Evolutionary conservation across 2,329 filamentous ascomycete species (phyloP), one percentile per base, ranked within the genome.

Genomic region (Rosellinia necatrix): DNA sequence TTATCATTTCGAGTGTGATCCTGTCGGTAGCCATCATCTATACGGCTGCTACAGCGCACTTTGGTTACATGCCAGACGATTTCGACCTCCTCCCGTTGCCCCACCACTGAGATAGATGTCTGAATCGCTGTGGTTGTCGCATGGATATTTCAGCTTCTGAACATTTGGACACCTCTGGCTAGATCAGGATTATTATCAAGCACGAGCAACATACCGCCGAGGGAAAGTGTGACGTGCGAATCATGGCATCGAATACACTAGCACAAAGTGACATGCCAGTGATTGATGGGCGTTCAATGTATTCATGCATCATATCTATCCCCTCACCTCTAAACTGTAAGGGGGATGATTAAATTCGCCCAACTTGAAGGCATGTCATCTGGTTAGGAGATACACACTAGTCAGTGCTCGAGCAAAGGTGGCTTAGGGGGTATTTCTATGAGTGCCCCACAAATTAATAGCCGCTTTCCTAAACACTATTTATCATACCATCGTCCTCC

Each of bases 401-500:
- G 25, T n/a, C 8, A 15, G n/a, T 25, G 19, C 27, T 43, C 17
- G 25, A 50, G 53, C 13, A 47, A n/a, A 41, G 27, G 22, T 22
- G n/a, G n/a, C 35, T 43, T 12, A 3, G 15, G 17, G 46, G 42
- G 37, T 22, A 15, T 44, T 19, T 21, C 46, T 54, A 4, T 15
- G 22, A 13, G 3, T 15, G 17, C 19, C 21, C 3, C 30, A 44
- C n/a, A 30, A 32, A 46, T 17, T 38, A 25, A 49, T 17, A 37
- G n/a, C 32, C 47, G 40, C 27, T 47, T 21, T 44, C 48, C 41
- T 35, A 48, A 40, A 9, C 40, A 30, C 42, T 47, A 56, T 49
- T n/a, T 46, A 56, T 34, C 29, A 51, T n/a, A 48, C 15, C 37
- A 38, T 52, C 6, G 21, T 49, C 22, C 22, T 29, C 25, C 44